Evolutionary conservation across 495 filamentous ascomycete genomes (phyloP).

Genomic region (Amorphotheca resinae): DNA sequence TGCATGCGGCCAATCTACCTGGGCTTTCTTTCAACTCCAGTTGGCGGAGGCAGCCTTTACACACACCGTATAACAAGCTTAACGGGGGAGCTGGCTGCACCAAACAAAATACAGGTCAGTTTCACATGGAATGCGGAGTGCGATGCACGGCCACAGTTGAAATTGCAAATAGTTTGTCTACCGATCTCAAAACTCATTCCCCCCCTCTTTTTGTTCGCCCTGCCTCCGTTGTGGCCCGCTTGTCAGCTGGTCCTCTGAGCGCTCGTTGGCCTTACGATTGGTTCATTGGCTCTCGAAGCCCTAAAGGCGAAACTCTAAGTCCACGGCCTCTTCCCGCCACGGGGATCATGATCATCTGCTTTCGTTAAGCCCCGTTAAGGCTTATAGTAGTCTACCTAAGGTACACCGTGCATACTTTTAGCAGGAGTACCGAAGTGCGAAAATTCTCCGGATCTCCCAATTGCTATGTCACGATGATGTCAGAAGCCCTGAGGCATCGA

Average conservation of each 20-base stretch:
- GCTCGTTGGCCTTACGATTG: not conserved
- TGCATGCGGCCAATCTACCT: too few relatives aligned
- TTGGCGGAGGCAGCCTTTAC: too few relatives aligned
- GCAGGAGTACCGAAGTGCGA: too few relatives aligned
- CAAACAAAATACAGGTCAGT: conserved; percentile 1
- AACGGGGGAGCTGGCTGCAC: conserved; percentile 5
- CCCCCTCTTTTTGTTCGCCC: not conserved
- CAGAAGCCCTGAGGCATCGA: too few relatives aligned
- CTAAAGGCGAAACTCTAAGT: not conserved
- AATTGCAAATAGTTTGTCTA: too few relatives aligned
- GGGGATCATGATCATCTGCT: conserved; percentile 1
- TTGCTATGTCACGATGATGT: too few relatives aligned
- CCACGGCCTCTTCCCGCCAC: not conserved
- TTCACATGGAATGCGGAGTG: conserved; percentile 1
- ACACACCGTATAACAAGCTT: too few relatives aligned
- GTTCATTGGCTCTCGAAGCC: not conserved
- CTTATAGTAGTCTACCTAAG: too few relatives aligned
- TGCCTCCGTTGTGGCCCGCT: not conserved
- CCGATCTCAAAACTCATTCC: not conserved
- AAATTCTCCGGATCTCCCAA: too few relatives aligned
- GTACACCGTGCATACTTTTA: too few relatives aligned
- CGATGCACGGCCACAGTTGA: not conserved
- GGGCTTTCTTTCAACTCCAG: too few relatives aligned
- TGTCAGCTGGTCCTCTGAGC: not conserved
- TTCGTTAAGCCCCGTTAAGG: not conserved